Base-by-base conservation (phyloP, 1,139 yeast species). In the Suhomyces bolitotheri region DNA sequence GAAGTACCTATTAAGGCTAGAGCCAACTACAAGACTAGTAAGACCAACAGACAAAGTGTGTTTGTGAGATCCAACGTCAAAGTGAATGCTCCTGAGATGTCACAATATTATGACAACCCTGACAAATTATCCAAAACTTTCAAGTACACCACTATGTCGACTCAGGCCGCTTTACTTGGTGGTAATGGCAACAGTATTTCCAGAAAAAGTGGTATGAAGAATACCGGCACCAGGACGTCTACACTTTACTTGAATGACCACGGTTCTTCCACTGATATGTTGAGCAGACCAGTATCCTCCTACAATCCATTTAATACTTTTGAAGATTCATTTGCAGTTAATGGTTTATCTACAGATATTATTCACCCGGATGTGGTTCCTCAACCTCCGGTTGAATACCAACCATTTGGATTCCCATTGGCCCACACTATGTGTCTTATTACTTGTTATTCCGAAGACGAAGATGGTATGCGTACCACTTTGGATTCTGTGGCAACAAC, bases 381-480 rank as follows among this genome's bases (percentile, higher is more conserved):
- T 2, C 97, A 90, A 60, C 97, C 97, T 3, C 95, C 96, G 1
- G 76, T 81, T 13, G 87, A 78, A 46, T 89, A 80, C 64, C 90
- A 84, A 64, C 97, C 97, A 6, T 88, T 75, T 62, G 88, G 84
- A 1, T 87, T 70, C 55, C 98, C 97, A 8, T 72, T 92, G 44
- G 88, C 90, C 9, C 97, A 92, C 54, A 71, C 86, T 0, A 75
- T 92, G 53, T 77, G 81, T 50, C 73, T 90, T 49, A 95, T 92
- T 12, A 92, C 98, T 4, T 92, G 96, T 54, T 92, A 92, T 58
- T 89, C 97, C 2, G 98, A 92, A 64, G 95, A 89, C 54, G 85
- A 78, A 47, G 83, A 73, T 9, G 96, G 95, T 45, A 62, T 92
- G 44, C 75, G 97, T 51, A 80, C 90, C 1, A 88, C 97, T 0